phyloP scores from a whole-genome alignment of 179 eudicot species.

The Drosera spatulata region DNA sequence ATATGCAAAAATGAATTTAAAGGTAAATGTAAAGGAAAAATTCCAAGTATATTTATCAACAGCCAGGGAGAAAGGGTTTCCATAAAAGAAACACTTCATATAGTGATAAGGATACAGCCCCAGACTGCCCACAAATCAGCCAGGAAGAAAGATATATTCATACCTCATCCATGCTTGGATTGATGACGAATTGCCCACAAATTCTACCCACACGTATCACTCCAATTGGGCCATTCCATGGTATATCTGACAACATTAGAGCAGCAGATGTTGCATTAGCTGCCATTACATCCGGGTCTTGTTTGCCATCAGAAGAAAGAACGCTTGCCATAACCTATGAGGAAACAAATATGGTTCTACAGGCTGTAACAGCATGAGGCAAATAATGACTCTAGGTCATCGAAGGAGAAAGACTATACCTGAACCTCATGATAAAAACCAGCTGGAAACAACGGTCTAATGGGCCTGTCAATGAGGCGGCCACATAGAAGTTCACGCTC shows the following conservation, averaged over 20 bases:
- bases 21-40: too few relatives aligned
- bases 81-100: too few relatives aligned
- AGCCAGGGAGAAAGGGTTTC: too few relatives aligned
- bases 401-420: conserved; percentile 24
- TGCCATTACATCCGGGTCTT: conserved; percentile 98
- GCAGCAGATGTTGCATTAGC: conserved; percentile 99
- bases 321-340: conserved; percentile 85
- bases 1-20: too few relatives aligned
- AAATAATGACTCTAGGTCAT: conserved; percentile 2
- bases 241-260: conserved; percentile 92
- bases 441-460: conserved; percentile 85
- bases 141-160: not conserved
- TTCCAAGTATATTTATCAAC: too few relatives aligned
- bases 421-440: conserved; percentile 98
- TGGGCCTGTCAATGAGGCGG: conserved; percentile 90
- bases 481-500: conserved; percentile 96
- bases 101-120: too few relatives aligned
- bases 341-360: conserved; percentile 1
- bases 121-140: too few relatives aligned
- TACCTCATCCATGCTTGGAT: conserved; percentile 99
- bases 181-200: conserved; percentile 57
- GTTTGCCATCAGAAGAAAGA: conserved; percentile 94
- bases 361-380: not conserved
- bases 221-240: conserved; percentile 96
- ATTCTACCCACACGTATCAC: conserved; percentile 89